phyloP scores from a whole-genome alignment of 2,329 filamentous ascomycete species.

The Diaporthe sp. region DNA sequence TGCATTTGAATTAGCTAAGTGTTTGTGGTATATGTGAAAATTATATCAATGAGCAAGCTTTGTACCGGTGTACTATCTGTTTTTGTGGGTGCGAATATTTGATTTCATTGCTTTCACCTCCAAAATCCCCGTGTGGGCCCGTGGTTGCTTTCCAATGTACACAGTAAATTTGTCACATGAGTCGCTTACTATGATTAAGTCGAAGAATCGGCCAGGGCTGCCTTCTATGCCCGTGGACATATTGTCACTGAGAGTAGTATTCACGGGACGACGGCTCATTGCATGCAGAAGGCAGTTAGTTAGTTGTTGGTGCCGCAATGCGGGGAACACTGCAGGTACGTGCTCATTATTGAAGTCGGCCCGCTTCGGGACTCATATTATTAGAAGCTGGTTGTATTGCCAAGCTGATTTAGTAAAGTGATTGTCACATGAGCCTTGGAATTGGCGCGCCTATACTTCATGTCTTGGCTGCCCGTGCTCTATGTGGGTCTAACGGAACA shows the following conservation, averaged over 20 bases:
- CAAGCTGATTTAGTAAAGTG: constrained; percentile 16
- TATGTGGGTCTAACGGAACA: constrained; percentile 4
- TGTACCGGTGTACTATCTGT: too few species aligned
- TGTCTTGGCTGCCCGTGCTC: constrained; percentile 25
- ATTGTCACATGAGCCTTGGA: not conserved
- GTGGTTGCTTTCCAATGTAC: too few species aligned
- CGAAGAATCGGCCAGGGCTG: too few species aligned
- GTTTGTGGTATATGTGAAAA: too few species aligned
- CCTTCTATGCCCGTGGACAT: not conserved
- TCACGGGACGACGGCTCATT: not conserved
- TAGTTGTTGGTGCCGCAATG: not conserved
- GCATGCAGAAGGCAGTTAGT: not conserved
- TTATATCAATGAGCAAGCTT: too few species aligned
- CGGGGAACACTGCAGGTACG: not conserved
- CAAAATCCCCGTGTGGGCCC: too few species aligned
- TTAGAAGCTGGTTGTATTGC: constrained; percentile 9
- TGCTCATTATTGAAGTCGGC: not conserved
- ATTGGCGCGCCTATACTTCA: constrained; percentile 20
- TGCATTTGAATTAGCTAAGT: too few species aligned
- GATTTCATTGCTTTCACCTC: too few species aligned
- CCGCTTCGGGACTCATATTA: constrained; percentile 5
- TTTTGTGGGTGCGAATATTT: too few species aligned
- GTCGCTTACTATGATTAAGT: too few species aligned
- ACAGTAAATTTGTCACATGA: too few species aligned
- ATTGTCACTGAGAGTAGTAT: not conserved